These are phyloP conservation scores for Serendipita vermifera DNA, from an alignment of 768 basidiomycete species.

Conservation along the genomic window DNA sequence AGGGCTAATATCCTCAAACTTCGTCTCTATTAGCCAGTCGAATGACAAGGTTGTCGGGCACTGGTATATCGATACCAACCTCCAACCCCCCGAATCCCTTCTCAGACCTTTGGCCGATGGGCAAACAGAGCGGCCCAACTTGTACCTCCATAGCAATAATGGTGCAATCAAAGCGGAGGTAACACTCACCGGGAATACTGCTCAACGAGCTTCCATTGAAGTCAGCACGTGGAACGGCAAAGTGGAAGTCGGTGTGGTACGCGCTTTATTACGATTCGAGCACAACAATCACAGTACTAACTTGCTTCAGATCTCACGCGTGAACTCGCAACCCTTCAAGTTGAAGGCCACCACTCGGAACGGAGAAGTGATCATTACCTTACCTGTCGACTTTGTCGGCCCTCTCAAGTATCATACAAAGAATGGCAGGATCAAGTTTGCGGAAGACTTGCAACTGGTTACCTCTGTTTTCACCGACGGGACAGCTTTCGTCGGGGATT, in stretches of 20 bases:
- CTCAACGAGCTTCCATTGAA: background rate
- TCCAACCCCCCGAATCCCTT: background rate
- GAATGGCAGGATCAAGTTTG: constrained; percentile 11
- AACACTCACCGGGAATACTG: background rate
- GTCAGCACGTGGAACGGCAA: background rate
- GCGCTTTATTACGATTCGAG: background rate
- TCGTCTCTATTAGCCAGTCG: background rate
- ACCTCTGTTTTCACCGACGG: background rate
- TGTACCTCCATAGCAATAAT: background rate
- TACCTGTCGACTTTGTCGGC: constrained; percentile 13
- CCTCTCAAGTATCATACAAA: constrained; percentile 10
- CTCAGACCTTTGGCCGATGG: background rate
- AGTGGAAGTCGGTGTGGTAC: background rate
- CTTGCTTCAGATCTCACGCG: background rate
- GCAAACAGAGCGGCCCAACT: background rate
- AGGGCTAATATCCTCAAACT: background rate
- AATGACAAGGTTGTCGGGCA: background rate
- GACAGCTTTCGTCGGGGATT: background rate
- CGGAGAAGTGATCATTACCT: constrained; percentile 9
- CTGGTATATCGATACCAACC: background rate
- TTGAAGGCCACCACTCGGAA: constrained; percentile 11
- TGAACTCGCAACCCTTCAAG: constrained; percentile 9
- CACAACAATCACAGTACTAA: background rate
- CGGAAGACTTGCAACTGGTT: background rate
- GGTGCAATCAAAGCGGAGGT: background rate